Percentiles rank a stretch among this genome's conserved stretches.
phyloP scores from a whole-genome alignment of 2,329 filamentous ascomycete genomes.

The Moelleriella libera region DNA sequence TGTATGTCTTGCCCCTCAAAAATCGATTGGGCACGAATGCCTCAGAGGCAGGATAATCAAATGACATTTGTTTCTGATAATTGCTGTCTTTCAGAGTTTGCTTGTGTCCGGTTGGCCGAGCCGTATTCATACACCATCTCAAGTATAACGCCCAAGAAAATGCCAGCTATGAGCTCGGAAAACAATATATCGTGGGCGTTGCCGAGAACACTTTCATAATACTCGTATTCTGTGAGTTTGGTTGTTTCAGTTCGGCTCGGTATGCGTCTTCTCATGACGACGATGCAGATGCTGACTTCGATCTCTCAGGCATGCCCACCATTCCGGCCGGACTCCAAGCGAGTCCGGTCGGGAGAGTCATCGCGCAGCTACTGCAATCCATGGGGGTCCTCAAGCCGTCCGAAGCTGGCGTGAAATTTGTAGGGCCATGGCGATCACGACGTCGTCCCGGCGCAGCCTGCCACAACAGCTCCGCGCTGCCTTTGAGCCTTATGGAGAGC shows the following conservation, averaged over 20 bases:
- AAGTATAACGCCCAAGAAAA: neutral
- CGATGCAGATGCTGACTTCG: too few relatives aligned
- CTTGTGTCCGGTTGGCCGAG: neutral
- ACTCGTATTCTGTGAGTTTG: neutral
- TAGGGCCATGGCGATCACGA: too few relatives aligned
- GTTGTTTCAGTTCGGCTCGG: neutral
- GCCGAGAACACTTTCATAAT: neutral
- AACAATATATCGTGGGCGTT: neutral
- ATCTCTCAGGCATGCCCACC: neutral
- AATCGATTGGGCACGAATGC: too few relatives aligned
- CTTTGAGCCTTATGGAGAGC: too few relatives aligned
- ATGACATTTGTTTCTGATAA: neutral
- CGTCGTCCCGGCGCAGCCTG: too few relatives aligned
- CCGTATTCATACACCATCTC: neutral
- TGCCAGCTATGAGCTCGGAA: neutral
- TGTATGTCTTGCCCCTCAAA: neutral
- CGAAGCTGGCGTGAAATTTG: too few relatives aligned
- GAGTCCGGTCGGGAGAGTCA: neutral
- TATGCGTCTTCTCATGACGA: too few relatives aligned
- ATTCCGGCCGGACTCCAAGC: neutral
- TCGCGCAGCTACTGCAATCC: neutral
- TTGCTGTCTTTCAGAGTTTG: neutral
- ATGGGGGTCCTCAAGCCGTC: too few relatives aligned
- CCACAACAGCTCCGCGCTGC: too few relatives aligned
- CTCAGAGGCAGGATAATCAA: too few relatives aligned